phyloP scores from a whole-genome alignment of 169 alveolate genomes.

The Perkinsus marinus region DNA sequence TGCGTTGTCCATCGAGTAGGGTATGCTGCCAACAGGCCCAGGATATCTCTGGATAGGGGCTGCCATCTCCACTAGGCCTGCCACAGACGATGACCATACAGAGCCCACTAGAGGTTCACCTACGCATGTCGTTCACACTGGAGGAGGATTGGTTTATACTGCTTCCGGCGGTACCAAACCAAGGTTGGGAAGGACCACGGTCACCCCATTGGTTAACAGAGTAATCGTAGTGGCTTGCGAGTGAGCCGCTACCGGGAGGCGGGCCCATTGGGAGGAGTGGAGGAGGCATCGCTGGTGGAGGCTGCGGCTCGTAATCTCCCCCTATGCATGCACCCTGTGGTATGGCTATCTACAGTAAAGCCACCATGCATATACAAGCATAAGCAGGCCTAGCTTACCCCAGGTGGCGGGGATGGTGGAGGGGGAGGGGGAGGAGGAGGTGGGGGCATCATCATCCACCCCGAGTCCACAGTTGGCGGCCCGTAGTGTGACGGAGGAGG shows the following conservation, averaged over 20 bases:
- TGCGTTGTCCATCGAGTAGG: too few species aligned
- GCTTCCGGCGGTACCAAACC: too few species aligned
- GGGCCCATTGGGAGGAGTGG: neutral
- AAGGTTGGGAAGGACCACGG: too few species aligned
- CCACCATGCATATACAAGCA: neutral
- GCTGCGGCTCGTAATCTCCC: neutral
- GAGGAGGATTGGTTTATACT: too few species aligned
- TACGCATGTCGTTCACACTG: neutral
- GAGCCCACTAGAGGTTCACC: neutral
- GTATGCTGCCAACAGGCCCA: neutral
- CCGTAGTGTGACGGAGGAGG: neutral
- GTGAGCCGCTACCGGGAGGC: neutral
- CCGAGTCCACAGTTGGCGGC: neutral
- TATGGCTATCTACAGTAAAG: neutral
- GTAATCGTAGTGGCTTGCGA: neutral
- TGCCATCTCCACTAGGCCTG: neutral
- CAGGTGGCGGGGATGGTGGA: neutral
- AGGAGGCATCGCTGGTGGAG: neutral
- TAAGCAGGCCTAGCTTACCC: neutral
- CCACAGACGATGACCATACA: neutral
- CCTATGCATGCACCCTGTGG: neutral
- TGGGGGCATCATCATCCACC: neutral
- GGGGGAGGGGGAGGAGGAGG: neutral
- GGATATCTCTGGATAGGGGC: neutral
- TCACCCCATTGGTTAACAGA: too few species aligned